A percentile compares a stretch with the other conserved stretches of the same genome.
Conservation (phyloP, 345 rosid species). For the Mangifera indica region DNA sequence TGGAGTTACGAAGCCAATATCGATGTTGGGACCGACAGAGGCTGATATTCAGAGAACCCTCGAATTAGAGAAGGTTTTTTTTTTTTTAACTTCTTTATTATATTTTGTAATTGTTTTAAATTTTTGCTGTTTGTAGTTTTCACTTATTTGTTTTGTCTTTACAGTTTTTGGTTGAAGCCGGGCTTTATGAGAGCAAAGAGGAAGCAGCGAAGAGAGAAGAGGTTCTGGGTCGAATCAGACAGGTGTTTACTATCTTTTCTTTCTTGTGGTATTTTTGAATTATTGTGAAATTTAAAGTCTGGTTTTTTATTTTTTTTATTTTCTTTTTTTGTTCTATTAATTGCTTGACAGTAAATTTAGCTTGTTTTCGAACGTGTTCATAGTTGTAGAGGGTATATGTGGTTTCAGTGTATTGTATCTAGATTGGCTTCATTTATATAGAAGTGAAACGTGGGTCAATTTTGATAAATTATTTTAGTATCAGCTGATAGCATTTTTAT, state of each 20-base stretch:
- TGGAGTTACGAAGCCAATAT: slow-evolving; percentile 63
- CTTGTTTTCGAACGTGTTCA: neutral
- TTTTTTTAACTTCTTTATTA: neutral
- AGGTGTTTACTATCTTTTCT: slow-evolving; percentile 26
- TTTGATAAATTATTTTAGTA: neutral
- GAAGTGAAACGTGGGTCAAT: neutral
- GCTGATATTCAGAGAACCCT: slow-evolving; percentile 46
- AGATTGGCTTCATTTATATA: neutral
- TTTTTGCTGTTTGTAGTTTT: neutral
- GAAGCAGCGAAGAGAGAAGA: slow-evolving; percentile 50
- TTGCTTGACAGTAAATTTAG: neutral
- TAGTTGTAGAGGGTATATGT: neutral
- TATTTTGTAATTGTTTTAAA: neutral
- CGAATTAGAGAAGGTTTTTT: slow-evolving; percentile 52
- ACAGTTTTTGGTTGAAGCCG: slow-evolving; percentile 55
- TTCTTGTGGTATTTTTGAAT: neutral
- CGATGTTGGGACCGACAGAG: slow-evolving; percentile 51
- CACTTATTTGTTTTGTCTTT: neutral
- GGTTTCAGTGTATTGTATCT: neutral
- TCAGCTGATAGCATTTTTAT: neutral
- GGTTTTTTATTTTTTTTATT: neutral
- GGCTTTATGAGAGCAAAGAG: slow-evolving; percentile 59
- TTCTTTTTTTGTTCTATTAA: too few species aligned
- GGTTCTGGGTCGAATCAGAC: slow-evolving; percentile 49
- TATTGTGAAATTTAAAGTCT: neutral